These are phyloP conservation scores for Venturia oleaginea DNA, from an alignment of 2,329 filamentous ascomycete genomes.

Conservation along the genomic window DNA sequence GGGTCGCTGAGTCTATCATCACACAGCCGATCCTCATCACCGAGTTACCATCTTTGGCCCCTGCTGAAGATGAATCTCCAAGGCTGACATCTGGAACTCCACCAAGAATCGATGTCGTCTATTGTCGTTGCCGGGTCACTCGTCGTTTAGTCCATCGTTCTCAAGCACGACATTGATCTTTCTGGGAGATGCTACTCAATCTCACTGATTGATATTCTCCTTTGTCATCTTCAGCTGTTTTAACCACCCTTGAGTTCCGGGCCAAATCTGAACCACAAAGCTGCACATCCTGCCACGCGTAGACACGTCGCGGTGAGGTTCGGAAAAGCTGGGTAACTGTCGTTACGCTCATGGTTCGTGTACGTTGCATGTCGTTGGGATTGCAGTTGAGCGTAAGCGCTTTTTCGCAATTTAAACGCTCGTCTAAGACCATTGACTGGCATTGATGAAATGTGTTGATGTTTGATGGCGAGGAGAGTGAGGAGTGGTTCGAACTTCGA, in stretches of 20 bases:
- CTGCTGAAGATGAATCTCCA: no score
- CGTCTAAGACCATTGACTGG: no score
- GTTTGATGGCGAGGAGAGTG: background rate
- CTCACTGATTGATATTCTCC: no score
- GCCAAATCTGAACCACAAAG: background rate
- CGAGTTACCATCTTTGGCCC: no score
- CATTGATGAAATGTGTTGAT: background rate
- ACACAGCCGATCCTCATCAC: no score
- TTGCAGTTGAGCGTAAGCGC: background rate
- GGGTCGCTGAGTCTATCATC: no score
- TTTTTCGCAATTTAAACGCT: no score
- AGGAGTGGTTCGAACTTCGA: background rate
- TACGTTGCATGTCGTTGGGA: no score
- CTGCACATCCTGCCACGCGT: background rate
- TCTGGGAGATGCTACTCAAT: background rate
- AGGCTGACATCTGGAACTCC: no score
- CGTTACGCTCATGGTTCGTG: background rate
- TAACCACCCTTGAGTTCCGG: background rate
- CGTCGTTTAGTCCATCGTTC: background rate
- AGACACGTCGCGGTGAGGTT: no score
- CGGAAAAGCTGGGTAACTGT: background rate
- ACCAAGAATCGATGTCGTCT: no score
- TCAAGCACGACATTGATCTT: background rate
- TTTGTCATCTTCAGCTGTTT: background rate
- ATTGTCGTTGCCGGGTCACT: no score